These are phyloP conservation scores for Myotisia sp. DNA, from an alignment of 2,329 filamentous ascomycete species.

Conservation along the genomic window DNA sequence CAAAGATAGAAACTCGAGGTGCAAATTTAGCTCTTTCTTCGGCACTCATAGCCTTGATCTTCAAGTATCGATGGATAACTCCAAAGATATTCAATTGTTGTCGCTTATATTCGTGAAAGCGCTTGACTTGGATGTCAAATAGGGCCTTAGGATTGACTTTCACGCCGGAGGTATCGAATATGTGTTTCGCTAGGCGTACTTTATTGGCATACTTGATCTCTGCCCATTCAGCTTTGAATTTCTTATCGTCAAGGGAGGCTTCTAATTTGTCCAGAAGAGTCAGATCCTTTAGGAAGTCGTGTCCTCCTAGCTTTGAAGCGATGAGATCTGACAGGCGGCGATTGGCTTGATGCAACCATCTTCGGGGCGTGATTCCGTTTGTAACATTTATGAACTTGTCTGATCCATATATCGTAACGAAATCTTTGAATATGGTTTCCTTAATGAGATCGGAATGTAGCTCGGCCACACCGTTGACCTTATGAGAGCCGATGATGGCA, in stretches of 20 bases:
- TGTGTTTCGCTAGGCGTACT: slow-evolving; percentile 76
- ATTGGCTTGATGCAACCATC: slow-evolving; percentile 97
- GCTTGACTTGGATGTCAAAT: slow-evolving; percentile 96
- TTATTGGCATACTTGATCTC: slow-evolving; percentile 98
- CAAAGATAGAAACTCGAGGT: slow-evolving; percentile 88
- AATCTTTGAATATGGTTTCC: slow-evolving; percentile 99
- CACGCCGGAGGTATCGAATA: slow-evolving; percentile 66
- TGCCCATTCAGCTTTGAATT: slow-evolving; percentile 86
- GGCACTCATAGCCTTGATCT: slow-evolving; percentile 68
- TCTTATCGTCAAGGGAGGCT: slow-evolving; percentile 66
- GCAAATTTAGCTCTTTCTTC: slow-evolving; percentile 76
- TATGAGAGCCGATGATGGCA: slow-evolving; percentile 93
- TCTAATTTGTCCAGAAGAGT: slow-evolving; percentile 78
- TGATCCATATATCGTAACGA: slow-evolving; percentile 82
- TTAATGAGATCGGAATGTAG: slow-evolving; percentile 95
- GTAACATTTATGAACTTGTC: slow-evolving; percentile 99
- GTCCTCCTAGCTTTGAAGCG: slow-evolving; percentile 68
- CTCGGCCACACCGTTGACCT: slow-evolving; percentile 96
- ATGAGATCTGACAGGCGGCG: slow-evolving; percentile 84
- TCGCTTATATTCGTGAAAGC: slow-evolving; percentile 98
- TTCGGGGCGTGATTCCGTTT: slow-evolving; percentile 88
- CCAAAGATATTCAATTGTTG: slow-evolving; percentile 99
- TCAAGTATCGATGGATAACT: slow-evolving; percentile 85
- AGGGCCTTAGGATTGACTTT: slow-evolving; percentile 74
- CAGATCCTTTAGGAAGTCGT: slow-evolving; percentile 80